Percentiles rank a stretch among this genome's conserved stretches.
Evolutionary conservation across 2,329 filamentous ascomycete genomes (phyloP).

Genomic region (Epichloe glyceriae): DNA sequence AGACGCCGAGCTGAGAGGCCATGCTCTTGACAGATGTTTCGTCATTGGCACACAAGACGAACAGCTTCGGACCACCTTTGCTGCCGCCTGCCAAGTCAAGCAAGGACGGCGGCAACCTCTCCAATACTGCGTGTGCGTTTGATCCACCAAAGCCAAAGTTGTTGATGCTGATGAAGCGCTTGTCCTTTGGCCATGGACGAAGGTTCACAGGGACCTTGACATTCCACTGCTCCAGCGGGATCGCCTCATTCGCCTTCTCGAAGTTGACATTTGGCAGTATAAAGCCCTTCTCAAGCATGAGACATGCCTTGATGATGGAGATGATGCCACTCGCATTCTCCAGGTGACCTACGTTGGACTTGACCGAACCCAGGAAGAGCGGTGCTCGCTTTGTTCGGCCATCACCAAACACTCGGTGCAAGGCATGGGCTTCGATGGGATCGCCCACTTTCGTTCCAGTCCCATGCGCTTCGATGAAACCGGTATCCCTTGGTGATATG

Average conservation of each 20-base stretch:
- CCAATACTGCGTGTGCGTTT: constrained; percentile 30
- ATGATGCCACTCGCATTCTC: constrained; percentile 37
- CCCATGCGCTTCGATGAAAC: constrained; percentile 37
- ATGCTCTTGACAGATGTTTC: constrained; percentile 19
- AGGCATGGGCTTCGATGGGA: constrained; percentile 36
- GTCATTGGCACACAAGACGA: constrained; percentile 27
- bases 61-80: constrained; percentile 20
- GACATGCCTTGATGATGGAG: constrained; percentile 35
- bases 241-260: constrained; percentile 34
- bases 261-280: constrained; percentile 38
- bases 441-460: constrained; percentile 44
- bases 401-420: constrained; percentile 28
- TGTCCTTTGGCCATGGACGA: constrained; percentile 32
- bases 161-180: constrained; percentile 37
- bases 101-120: constrained; percentile 7
- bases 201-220: constrained; percentile 33
- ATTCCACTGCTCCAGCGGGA: constrained; percentile 35
- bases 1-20: constrained; percentile 21
- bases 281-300: constrained; percentile 37
- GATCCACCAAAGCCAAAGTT: constrained; percentile 34
- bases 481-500: constrained; percentile 16
- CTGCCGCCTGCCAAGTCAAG: neutral
- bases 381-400: constrained; percentile 25
- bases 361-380: constrained; percentile 34
- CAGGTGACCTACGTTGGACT: constrained; percentile 38